Evolutionary conservation across 2,329 filamentous ascomycete genomes (phyloP), one percentile per base, ranked within the genome.

Genomic region (Fusarium verrucosum): DNA sequence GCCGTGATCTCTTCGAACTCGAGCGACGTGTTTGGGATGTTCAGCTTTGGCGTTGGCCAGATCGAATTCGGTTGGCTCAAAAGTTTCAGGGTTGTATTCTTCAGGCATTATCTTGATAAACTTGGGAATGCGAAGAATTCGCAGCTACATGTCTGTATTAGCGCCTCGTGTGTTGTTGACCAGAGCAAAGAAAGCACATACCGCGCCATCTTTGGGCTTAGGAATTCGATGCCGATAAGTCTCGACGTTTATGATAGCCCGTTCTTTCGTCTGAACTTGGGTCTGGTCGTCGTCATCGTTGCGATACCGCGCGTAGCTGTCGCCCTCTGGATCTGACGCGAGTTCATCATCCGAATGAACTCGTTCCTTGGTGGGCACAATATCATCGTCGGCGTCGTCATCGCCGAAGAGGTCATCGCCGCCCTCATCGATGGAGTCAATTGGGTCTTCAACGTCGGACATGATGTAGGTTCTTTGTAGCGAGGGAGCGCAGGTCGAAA

Each of bases 31-130:
- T 70, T 87, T 84, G 28, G 90, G 78, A 76, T 86, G 74, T 69
- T 86, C 74, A 77, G 88, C 68, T 40, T 76, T 78, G 44, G 81
- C 81, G 63, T 87, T 86, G 47, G 80, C 78, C 26, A 85, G 74
- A 58, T 87, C 85, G 73, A 81, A 83, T 41, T 80, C 79, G 42
- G 80, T 81, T 7, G 89, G 85, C 70, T 88, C 82, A 77, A 90
- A 94, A 4, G 82, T 87, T 41, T 87, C 85, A 36, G 86, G 79
- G 49, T 87, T 82, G 80, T 90, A 94, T 60, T 86, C 82, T 58
- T 85, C 83, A 17, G 91, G 89, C 37, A 90, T 82, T 64, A 93
- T 83, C 47, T 85, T 86, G 70, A 94, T 79, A 77, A 94, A 94
- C 20, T 85, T 83, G 26, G 91, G 91, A 3, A 94, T 83, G 66